Conservation (phyloP, 2,329 filamentous ascomycete genomes). For the Xylaria sp. region DNA sequence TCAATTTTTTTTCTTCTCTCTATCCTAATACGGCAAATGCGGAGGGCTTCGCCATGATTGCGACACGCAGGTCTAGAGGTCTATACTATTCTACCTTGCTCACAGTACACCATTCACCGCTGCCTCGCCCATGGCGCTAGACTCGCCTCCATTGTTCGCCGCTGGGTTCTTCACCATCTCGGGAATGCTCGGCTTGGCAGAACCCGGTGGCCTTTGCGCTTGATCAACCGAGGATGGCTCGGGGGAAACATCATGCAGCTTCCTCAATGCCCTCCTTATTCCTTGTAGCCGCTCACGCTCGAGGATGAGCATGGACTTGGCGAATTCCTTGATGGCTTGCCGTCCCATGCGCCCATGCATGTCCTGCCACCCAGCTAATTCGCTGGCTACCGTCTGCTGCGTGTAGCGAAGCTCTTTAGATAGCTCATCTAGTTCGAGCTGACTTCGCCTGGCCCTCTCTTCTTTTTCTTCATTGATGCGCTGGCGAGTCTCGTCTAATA, state of each 20-base stretch:
- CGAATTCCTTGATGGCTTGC: slow-evolving; percentile 79
- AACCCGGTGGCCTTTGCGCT: slow-evolving; percentile 1
- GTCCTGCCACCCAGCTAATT: slow-evolving; percentile 94
- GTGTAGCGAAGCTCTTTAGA: slow-evolving; percentile 88
- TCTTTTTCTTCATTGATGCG: slow-evolving; percentile 86
- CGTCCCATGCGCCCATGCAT: slow-evolving; percentile 82
- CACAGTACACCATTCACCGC: slow-evolving; percentile 40
- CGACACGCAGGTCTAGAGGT: slow-evolving; percentile 22
- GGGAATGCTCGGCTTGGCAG: neutral
- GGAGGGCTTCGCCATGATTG: slow-evolving; percentile 2
- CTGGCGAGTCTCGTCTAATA: slow-evolving; percentile 89
- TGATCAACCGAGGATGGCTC: slow-evolving; percentile 16
- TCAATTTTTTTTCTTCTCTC: neutral
- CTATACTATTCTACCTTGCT: slow-evolving; percentile 32
- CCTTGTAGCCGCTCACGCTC: slow-evolving; percentile 84
- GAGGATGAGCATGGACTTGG: slow-evolving; percentile 79
- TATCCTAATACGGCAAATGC: slow-evolving; percentile 9
- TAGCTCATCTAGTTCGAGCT: slow-evolving; percentile 77
- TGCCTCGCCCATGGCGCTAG: slow-evolving; percentile 40
- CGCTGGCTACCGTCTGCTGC: slow-evolving; percentile 90
- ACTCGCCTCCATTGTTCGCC: slow-evolving; percentile 36
- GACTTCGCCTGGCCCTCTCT: slow-evolving; percentile 77
- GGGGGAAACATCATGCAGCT: slow-evolving; percentile 55
- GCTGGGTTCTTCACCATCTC: neutral
- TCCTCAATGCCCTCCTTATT: slow-evolving; percentile 81